Percentiles rank a stretch among this genome's conserved stretches.
phyloP scores from a whole-genome alignment of 108 stramenopile genomes.

The Cyclostephanos tholiformis region DNA sequence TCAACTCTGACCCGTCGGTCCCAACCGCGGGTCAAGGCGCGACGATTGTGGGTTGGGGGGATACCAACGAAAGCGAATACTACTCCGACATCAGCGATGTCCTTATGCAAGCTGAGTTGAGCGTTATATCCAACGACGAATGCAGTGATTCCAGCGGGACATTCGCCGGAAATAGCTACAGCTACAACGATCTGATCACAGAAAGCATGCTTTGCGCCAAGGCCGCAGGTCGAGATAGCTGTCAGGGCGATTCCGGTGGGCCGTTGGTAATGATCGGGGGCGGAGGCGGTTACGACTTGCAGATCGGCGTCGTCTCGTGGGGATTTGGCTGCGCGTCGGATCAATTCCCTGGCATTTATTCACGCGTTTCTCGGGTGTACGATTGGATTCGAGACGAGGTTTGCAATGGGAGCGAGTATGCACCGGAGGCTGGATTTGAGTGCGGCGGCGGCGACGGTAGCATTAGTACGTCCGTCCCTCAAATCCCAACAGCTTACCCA shows the following conservation, averaged over 20 bases:
- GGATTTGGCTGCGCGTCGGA: constrained; percentile 44
- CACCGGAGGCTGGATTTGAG: constrained; percentile 9
- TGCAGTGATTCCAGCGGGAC: constrained; percentile 21
- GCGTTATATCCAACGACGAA: constrained; percentile 24
- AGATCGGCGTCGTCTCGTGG: constrained; percentile 42
- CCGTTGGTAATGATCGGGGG: constrained; percentile 21
- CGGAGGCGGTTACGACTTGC: constrained; percentile 21
- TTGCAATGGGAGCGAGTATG: neutral
- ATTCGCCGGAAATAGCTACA: neutral
- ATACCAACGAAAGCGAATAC: constrained; percentile 9
- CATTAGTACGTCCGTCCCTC: neutral
- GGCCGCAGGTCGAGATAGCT: constrained; percentile 35
- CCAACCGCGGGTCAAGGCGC: constrained; percentile 36
- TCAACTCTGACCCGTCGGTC: constrained; percentile 31
- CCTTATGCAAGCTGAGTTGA: constrained; percentile 25
- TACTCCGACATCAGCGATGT: constrained; percentile 3
- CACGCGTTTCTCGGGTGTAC: neutral
- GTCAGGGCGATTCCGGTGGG: constrained; percentile 51
- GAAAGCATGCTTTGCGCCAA: constrained; percentile 54
- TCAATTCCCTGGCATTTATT: constrained; percentile 11
- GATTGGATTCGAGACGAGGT: constrained; percentile 2
- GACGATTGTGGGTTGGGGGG: constrained; percentile 62
- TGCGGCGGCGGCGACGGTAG: neutral
- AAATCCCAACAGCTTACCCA: neutral
- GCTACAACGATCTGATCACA: constrained; percentile 25